These are phyloP conservation scores for Lojkania enalia DNA, from an alignment of 2,329 filamentous ascomycete species.

Conservation along the genomic window DNA sequence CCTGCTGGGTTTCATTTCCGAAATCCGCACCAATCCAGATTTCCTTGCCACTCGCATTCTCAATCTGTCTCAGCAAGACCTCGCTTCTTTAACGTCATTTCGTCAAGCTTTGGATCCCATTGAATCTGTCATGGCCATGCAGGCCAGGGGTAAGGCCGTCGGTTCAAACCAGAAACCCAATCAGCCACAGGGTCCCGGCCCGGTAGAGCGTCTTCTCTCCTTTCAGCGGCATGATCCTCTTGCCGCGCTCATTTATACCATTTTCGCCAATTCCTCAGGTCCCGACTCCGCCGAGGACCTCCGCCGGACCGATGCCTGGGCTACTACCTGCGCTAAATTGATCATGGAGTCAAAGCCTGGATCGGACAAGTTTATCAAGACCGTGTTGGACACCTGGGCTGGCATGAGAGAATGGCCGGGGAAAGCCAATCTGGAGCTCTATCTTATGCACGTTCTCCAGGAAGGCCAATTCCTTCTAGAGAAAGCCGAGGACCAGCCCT, in stretches of 20 bases:
- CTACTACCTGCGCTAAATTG: conserved; percentile 79
- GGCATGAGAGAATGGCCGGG: conserved; percentile 87
- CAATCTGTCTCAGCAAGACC: conserved; percentile 73
- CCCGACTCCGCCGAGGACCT: conserved; percentile 80
- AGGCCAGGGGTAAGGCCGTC: conserved; percentile 56
- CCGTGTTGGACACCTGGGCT: conserved; percentile 85
- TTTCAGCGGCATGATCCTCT: conserved; percentile 89
- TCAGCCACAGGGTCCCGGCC: conserved; percentile 58
- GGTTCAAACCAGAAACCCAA: conserved; percentile 52
- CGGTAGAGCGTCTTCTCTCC: conserved; percentile 81
- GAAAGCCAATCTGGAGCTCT: conserved; percentile 87
- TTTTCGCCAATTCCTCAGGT: conserved; percentile 83
- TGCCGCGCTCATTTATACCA: conserved; percentile 81
- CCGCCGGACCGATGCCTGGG: conserved; percentile 83
- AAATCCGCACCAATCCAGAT: conserved; percentile 82
- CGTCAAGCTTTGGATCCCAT: conserved; percentile 78
- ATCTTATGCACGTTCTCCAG: conserved; percentile 91
- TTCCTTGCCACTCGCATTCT: conserved; percentile 84
- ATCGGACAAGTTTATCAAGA: conserved; percentile 78
- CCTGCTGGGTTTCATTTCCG: conserved; percentile 76
- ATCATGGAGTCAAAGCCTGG: conserved; percentile 76
- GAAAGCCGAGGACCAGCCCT: conserved; percentile 73
- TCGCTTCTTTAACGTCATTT: conserved; percentile 75
- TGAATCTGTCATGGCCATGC: conserved; percentile 79
- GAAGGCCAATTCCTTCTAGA: conserved; percentile 90